Base-by-base conservation (phyloP, 305 asterid genomes). In the Rubia peregrina region DNA sequence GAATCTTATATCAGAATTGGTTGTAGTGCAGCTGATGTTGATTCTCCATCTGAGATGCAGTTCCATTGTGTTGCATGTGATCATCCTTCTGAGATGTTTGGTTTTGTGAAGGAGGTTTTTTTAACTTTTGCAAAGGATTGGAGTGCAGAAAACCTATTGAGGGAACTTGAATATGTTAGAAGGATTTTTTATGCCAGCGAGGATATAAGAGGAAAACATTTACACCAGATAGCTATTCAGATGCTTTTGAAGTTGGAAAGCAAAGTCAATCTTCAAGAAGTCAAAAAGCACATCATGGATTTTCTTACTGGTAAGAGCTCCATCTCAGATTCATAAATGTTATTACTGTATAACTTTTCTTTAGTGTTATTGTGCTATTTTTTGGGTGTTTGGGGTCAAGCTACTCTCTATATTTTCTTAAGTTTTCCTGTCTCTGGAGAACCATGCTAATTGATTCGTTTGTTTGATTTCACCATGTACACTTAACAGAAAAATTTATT, bases 71-170 rank as follows among this genome's bases (percentile, higher is more conserved):
- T 91, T 80, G 97, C 97, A 24, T 94, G 98, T 73, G 89, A 75
- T 73, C 97, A 94, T 86, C 96, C 96, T 72, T 94, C 96, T 61
- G 97, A 94, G 84, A 94, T 94, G 98, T 94, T 91, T 65, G 97
- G 98, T 66, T 94, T 94, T 69, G 97, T 94, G 40, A 94, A 91
- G 82, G 98, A 89, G 80, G 98, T 91, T 77, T 94, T 94, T 81
- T 89, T 76, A 73, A 94, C 84, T 86, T 94, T 89, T 79, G 81
- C 91, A 63, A 85, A 85, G 81, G 93, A 88, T 74, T 94, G 98
- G 98, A 89, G 82, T 0, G 81, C 82, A 16, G 97, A 91, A 76
- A 86, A 87, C 60, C 94, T 94, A 59, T 81, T 81, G 22, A 81
- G 84, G 73, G 98, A 94, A 81, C 93, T 94, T 65, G 97, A 89